Evolutionary conservation across 1,139 yeast genomes (phyloP).

Genomic region (Kodamaea anthophila): DNA sequence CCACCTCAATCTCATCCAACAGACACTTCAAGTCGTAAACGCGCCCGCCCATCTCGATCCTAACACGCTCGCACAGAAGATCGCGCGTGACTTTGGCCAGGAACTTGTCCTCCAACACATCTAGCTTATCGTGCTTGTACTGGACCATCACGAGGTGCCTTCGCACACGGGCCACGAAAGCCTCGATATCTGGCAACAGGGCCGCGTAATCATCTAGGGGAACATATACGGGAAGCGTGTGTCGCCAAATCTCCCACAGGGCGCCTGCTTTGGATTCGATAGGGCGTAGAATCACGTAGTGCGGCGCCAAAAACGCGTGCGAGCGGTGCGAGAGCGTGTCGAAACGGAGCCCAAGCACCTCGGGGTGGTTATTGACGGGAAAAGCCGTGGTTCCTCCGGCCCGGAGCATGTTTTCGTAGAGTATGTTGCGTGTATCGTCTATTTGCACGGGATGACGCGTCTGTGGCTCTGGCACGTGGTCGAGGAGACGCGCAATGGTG

Average conservation of each 20-base stretch:
- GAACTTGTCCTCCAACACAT: conserved; percentile 11
- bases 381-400: conserved; percentile 39
- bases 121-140: conserved; percentile 28
- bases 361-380: conserved; percentile 25
- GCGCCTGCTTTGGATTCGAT: conserved; percentile 6
- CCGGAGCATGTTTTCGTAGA: conserved; percentile 33
- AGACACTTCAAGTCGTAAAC: conserved; percentile 6
- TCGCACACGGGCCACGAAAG: conserved; percentile 16
- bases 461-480: no score
- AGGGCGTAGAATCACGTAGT: conserved; percentile 32
- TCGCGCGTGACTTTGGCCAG: conserved; percentile 3
- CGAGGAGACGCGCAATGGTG: no score
- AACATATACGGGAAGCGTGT: conserved; percentile 32
- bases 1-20: conserved; percentile 6
- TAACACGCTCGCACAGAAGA: conserved; percentile 7
- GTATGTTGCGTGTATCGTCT: conserved; percentile 14
- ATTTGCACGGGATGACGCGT: background rate
- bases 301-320: conserved; percentile 23
- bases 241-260: conserved; percentile 29
- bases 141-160: conserved; percentile 18
- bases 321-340: conserved; percentile 23
- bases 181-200: conserved; percentile 6
- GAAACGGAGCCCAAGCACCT: conserved; percentile 30
- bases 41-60: conserved; percentile 1
- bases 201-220: conserved; percentile 15